Conservation (phyloP, 306 rosid genomes). For the Gynostemma pentaphyllum region DNA sequence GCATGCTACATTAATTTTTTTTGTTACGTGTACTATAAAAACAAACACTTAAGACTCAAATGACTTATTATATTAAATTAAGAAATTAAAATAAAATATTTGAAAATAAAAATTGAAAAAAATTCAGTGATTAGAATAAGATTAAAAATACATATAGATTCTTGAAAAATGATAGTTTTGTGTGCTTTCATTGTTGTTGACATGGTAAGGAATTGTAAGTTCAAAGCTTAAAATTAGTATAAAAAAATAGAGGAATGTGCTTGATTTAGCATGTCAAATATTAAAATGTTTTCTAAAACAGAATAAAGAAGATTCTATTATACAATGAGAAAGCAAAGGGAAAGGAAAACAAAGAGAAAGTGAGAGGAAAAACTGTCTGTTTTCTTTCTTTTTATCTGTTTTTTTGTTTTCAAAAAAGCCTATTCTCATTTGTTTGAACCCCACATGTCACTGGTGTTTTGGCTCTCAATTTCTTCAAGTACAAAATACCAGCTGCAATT, state of each 20-base stretch:
- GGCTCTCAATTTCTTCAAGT: constrained; percentile 56
- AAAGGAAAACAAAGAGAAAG: constrained; percentile 6
- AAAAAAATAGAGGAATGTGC: not conserved
- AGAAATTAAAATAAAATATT: too few relatives aligned
- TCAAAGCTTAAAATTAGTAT: not conserved
- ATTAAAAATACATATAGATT: too few relatives aligned
- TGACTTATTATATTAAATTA: too few relatives aligned
- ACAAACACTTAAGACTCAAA: too few relatives aligned
- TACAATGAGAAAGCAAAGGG: not conserved
- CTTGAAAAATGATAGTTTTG: too few relatives aligned
- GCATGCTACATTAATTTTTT: too few relatives aligned
- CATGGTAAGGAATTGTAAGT: not conserved
- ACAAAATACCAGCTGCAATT: constrained; percentile 80
- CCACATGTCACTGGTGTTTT: constrained; percentile 83
- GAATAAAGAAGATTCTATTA: not conserved
- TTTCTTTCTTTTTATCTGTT: constrained; percentile 3
- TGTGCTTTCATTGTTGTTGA: not conserved
- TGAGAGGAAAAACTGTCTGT: constrained; percentile 15
- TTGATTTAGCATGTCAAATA: not conserved
- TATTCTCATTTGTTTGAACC: constrained; percentile 76
- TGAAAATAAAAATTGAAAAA: too few relatives aligned
- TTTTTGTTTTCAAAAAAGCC: constrained; percentile 53
- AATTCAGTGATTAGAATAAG: too few relatives aligned
- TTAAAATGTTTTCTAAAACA: not conserved
- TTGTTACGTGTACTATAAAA: too few relatives aligned